A percentile compares a stretch with the other conserved stretches of the same genome.
Conservation (phyloP, 2,329 filamentous ascomycete genomes). For the Parastagonospora avenae region DNA sequence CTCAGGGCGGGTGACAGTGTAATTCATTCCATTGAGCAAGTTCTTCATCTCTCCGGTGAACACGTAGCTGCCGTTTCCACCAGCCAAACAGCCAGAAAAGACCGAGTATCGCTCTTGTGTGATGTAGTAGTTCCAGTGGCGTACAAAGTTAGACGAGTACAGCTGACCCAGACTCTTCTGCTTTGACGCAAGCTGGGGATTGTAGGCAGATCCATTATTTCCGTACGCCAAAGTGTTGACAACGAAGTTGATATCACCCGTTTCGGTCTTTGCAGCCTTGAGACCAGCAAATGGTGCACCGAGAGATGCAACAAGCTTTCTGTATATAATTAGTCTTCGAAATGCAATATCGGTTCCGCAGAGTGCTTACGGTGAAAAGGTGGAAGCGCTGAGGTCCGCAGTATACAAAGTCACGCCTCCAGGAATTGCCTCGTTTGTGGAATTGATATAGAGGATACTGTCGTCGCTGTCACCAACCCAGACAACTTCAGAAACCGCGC, state of each 20-base stretch:
- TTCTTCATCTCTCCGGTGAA: slow-evolving; percentile 45
- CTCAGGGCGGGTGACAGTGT: slow-evolving; percentile 59
- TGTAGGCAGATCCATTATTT: slow-evolving; percentile 71
- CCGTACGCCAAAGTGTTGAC: slow-evolving; percentile 65
- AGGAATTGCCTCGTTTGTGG: slow-evolving; percentile 62
- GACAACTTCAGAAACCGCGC: slow-evolving; percentile 40
- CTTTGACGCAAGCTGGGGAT: slow-evolving; percentile 64
- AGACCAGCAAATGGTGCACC: slow-evolving; percentile 57
- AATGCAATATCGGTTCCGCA: background rate
- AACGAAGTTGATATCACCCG: slow-evolving; percentile 53
- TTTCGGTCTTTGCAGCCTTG: slow-evolving; percentile 50
- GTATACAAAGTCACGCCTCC: slow-evolving; percentile 44
- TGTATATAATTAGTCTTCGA: slow-evolving; percentile 3
- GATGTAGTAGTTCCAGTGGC: slow-evolving; percentile 81
- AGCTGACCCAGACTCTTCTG: slow-evolving; percentile 68
- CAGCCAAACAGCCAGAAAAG: slow-evolving; percentile 69
- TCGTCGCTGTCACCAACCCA: slow-evolving; percentile 41
- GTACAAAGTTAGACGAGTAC: slow-evolving; percentile 75
- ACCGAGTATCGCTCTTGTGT: slow-evolving; percentile 72
- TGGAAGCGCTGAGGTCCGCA: slow-evolving; percentile 32
- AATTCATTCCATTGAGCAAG: slow-evolving; percentile 66
- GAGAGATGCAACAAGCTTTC: slow-evolving; percentile 44
- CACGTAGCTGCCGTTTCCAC: slow-evolving; percentile 38
- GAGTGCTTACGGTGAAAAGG: slow-evolving; percentile 30
- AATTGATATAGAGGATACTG: slow-evolving; percentile 68